Conservation (phyloP, 805 yeast species). For the Kodamaea sagamina region DNA sequence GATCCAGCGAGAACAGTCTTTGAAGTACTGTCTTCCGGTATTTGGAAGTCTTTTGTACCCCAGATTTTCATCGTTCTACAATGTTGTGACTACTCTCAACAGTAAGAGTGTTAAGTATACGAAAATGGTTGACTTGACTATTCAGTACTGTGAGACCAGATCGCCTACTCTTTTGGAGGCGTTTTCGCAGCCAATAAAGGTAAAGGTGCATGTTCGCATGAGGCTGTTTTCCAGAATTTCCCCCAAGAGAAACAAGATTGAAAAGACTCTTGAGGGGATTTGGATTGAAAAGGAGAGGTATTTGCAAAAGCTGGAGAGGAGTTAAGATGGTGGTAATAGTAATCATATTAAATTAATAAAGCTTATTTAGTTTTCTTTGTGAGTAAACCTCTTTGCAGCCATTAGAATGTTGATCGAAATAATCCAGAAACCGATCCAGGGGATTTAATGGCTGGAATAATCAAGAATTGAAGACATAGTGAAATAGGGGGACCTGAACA, state of each 20-base stretch:
- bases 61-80: slow-evolving; percentile 60
- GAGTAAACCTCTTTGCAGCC: no score
- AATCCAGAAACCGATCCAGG: no score
- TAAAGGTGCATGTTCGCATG: slow-evolving; percentile 51
- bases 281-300: slow-evolving; percentile 71
- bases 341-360: no score
- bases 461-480: no score
- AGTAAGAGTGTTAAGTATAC: slow-evolving; percentile 25
- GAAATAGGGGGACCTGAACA: no score
- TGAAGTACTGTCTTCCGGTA: slow-evolving; percentile 59
- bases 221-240: slow-evolving; percentile 52
- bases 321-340: no score
- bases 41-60: slow-evolving; percentile 73
- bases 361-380: no score
- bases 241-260: slow-evolving; percentile 53
- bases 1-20: slow-evolving; percentile 56
- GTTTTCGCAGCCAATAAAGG: slow-evolving; percentile 34
- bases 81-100: slow-evolving; percentile 46
- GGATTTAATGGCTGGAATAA: no score
- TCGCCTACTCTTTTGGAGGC: slow-evolving; percentile 36
- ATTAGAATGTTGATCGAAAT: no score
- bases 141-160: slow-evolving; percentile 36
- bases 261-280: slow-evolving; percentile 71
- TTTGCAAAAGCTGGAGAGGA: no score
- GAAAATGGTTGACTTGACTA: slow-evolving; percentile 57